Evolutionary conservation across 768 basidiomycete genomes (phyloP).

Genomic region (Tricholoma terreum): DNA sequence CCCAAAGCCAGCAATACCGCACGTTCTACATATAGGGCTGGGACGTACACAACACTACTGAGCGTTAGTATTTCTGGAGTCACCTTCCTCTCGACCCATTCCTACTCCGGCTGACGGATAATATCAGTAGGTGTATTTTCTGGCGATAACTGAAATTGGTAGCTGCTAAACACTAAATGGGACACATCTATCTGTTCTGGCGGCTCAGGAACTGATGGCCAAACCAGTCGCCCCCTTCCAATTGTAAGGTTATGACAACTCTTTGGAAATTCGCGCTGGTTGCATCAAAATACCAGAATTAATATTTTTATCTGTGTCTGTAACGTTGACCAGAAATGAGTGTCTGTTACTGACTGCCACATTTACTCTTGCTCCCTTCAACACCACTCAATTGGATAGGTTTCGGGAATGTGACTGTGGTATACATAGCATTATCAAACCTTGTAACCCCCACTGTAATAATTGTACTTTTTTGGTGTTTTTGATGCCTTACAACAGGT

Average conservation of each 20-base stretch:
- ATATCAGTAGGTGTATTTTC: not conserved
- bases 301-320: not conserved
- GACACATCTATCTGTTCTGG: not conserved
- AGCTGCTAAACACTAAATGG: not conserved
- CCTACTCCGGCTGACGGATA: not conserved
- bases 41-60: not conserved
- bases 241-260: not conserved
- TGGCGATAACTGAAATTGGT: no score
- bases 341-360: no score
- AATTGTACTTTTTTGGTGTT: not conserved
- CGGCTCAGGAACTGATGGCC: not conserved
- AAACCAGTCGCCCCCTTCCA: not conserved
- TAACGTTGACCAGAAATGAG: not conserved
- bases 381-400: not conserved
- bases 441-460: not conserved
- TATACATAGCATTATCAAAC: no score
- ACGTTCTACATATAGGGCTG: not conserved
- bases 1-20: not conserved
- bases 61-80: not conserved
- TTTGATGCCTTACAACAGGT: no score
- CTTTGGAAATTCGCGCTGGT: not conserved
- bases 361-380: not conserved
- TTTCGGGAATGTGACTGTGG: no score
- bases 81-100: not conserved
- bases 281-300: not conserved